A percentile compares a stretch with the other conserved stretches of the same genome.
Conservation (phyloP, 805 yeast species). For the Lachancea sp. region DNA sequence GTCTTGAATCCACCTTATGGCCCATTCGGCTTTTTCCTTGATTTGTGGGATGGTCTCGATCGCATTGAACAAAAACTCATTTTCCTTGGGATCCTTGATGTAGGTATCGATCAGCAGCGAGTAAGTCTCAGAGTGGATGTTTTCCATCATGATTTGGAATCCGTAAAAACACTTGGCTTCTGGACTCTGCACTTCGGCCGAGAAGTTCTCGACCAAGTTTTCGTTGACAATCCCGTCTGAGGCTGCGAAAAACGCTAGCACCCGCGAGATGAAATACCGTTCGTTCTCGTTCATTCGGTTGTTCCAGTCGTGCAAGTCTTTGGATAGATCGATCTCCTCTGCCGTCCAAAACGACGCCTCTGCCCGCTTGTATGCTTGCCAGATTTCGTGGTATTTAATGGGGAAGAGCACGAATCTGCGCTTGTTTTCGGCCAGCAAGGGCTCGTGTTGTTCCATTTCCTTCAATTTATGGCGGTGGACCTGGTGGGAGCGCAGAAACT, state of each 20-base stretch:
- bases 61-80: slow-evolving; percentile 87
- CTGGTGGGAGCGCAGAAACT: slow-evolving; percentile 54
- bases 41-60: slow-evolving; percentile 95
- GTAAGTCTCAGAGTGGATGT: slow-evolving; percentile 96
- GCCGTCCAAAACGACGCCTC: slow-evolving; percentile 99
- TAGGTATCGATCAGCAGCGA: slow-evolving; percentile 91
- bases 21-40: slow-evolving; percentile 98
- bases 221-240: slow-evolving; percentile 98
- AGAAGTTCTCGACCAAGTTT: slow-evolving; percentile 93
- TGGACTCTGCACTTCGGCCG: slow-evolving; percentile 94
- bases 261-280: slow-evolving; percentile 85
- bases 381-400: slow-evolving; percentile 91
- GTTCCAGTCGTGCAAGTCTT: slow-evolving; percentile 92
- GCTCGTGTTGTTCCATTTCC: slow-evolving; percentile 81
- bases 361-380: slow-evolving; percentile 98
- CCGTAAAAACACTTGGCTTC: slow-evolving; percentile 99
- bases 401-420: slow-evolving; percentile 92
- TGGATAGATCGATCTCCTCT: slow-evolving; percentile 93
- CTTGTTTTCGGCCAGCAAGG: slow-evolving; percentile 76
- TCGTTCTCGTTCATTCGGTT: slow-evolving; percentile 83
- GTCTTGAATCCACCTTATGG: slow-evolving; percentile 92
- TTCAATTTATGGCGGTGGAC: slow-evolving; percentile 69
- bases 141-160: slow-evolving; percentile 99
- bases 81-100: slow-evolving; percentile 92
- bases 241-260: slow-evolving; percentile 96